Conservation (phyloP, 495 filamentous ascomycete species). For the Penicillium canescens region DNA sequence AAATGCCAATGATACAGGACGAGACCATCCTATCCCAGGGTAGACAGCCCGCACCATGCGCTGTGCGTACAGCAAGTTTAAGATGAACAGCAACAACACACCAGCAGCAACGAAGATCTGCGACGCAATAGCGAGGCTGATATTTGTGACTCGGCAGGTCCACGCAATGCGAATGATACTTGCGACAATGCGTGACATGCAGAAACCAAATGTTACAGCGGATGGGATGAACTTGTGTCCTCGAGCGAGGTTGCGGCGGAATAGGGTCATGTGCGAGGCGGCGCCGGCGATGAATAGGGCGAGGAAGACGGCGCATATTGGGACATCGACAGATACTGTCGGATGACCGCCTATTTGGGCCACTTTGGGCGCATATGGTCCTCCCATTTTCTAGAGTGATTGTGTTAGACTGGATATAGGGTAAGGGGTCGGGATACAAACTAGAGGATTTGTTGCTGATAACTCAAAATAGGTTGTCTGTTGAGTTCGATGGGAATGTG, state of each 20-base stretch:
- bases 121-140: constrained; percentile 66
- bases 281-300: constrained; percentile 61
- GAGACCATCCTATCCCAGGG: constrained; percentile 69
- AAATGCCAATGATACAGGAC: constrained; percentile 48
- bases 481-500: not conserved
- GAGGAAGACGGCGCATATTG: constrained; percentile 65
- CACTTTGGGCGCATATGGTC: constrained; percentile 40
- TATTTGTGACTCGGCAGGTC: constrained; percentile 39
- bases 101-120: constrained; percentile 76
- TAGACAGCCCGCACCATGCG: constrained; percentile 74
- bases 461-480: too few relatives aligned
- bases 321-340: constrained; percentile 56
- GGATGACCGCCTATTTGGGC: constrained; percentile 64
- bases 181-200: constrained; percentile 66
- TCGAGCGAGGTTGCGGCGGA: constrained; percentile 55
- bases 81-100: constrained; percentile 73
- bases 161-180: constrained; percentile 62
- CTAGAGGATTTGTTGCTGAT: not conserved
- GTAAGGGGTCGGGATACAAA: not conserved
- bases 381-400: constrained; percentile 16
- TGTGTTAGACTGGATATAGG: not conserved
- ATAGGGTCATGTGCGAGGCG: constrained; percentile 63
- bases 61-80: constrained; percentile 79
- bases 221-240: constrained; percentile 73
- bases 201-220: constrained; percentile 74